Percentiles rank a stretch among this genome's conserved stretches.
Evolutionary conservation across 805 yeast species (phyloP).

Genomic region (Priceomyces medius): DNA sequence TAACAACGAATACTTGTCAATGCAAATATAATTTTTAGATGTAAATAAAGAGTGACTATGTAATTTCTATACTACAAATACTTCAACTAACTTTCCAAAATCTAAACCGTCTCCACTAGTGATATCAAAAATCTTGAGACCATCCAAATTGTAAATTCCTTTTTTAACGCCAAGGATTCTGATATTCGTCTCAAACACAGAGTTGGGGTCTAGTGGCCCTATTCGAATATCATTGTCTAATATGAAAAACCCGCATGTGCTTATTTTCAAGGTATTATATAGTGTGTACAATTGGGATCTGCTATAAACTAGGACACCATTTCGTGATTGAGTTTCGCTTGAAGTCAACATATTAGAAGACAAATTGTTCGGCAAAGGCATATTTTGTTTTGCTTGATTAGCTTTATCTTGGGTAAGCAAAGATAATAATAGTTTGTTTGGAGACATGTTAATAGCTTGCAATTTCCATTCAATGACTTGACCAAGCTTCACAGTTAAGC

Average conservation of each 20-base stretch:
- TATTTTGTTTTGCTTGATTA: slow-evolving; percentile 5
- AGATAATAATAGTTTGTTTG: slow-evolving; percentile 50
- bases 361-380: slow-evolving; percentile 10
- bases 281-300: slow-evolving; percentile 24
- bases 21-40: not conserved
- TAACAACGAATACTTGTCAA: not conserved
- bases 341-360: slow-evolving; percentile 18
- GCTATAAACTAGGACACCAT: slow-evolving; percentile 18
- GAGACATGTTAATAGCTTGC: slow-evolving; percentile 62
- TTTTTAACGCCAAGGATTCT: slow-evolving; percentile 58
- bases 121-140: slow-evolving; percentile 64
- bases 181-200: slow-evolving; percentile 63
- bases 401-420: slow-evolving; percentile 36
- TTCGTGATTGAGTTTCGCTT: slow-evolving; percentile 8
- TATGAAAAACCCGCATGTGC: slow-evolving; percentile 57
- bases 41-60: not conserved
- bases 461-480: slow-evolving; percentile 60
- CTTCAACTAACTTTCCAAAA: slow-evolving; percentile 69
- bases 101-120: slow-evolving; percentile 65
- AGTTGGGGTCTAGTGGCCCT: slow-evolving; percentile 59
- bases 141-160: slow-evolving; percentile 65
- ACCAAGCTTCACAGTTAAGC: slow-evolving; percentile 59
- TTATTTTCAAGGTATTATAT: slow-evolving; percentile 40
- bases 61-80: slow-evolving; percentile 45
- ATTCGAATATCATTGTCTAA: slow-evolving; percentile 65